phyloP scores from a whole-genome alignment of 1,284 basidiomycete genomes.

The Marasmius fiardii region DNA sequence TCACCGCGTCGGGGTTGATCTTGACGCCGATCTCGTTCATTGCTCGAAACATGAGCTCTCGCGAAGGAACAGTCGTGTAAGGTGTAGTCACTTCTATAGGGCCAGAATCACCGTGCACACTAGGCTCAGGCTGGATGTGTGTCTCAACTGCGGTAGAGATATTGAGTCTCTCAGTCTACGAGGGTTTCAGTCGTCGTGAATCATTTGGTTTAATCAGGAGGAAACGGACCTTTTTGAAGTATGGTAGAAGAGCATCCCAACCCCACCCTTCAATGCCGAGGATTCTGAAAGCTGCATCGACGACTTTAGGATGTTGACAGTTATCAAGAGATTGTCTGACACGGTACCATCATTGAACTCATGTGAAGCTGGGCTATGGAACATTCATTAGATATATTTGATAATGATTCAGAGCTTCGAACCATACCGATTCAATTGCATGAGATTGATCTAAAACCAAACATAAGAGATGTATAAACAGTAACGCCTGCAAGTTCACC shows the following conservation, averaged over 20 bases:
- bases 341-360: not conserved
- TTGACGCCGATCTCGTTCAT: not conserved
- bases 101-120: not conserved
- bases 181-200: not conserved
- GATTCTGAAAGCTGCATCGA: not conserved
- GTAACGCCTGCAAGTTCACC: not conserved
- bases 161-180: not conserved
- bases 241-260: not conserved
- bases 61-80: not conserved
- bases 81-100: not conserved
- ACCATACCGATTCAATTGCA: not conserved
- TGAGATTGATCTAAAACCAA: not conserved
- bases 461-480: not conserved
- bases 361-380: not conserved
- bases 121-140: not conserved
- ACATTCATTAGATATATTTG: not conserved
- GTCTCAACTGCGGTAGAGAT: not conserved
- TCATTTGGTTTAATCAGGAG: not conserved
- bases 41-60: not conserved
- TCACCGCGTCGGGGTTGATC: not conserved
- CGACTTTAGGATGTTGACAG: not conserved
- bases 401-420: not conserved
- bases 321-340: too few relatives aligned
- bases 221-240: not conserved
- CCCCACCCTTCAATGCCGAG: slow-evolving; percentile 1